Percentiles rank a stretch among this genome's conserved stretches.
Conservation (phyloP, 2,329 filamentous ascomycete species). For the Microsporum audouinii region DNA sequence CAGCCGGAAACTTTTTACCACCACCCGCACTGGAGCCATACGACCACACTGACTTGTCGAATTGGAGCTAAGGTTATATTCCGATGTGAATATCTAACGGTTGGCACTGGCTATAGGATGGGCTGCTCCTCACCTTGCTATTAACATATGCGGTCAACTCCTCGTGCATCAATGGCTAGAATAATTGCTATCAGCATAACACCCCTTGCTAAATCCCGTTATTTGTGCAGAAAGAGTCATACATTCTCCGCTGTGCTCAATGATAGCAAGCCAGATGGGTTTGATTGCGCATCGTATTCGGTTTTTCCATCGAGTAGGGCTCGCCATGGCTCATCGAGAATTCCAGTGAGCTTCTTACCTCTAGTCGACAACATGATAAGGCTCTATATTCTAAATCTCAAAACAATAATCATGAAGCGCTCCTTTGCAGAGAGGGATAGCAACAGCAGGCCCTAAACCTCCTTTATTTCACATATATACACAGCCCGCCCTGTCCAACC, state of each 20-base stretch:
- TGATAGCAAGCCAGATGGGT: slow-evolving; percentile 26
- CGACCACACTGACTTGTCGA: slow-evolving; percentile 26
- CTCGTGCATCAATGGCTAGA: slow-evolving; percentile 27
- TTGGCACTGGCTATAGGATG: background rate
- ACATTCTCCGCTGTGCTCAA: slow-evolving; percentile 30
- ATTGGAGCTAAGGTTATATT: slow-evolving; percentile 18
- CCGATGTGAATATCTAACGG: background rate
- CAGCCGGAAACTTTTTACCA: slow-evolving; percentile 28
- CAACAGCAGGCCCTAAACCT: background rate
- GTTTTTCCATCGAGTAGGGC: slow-evolving; percentile 17
- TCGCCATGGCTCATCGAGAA: slow-evolving; percentile 20
- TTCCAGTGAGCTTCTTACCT: slow-evolving; percentile 17
- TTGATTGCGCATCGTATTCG: slow-evolving; percentile 20
- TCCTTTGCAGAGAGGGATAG: too few species aligned
- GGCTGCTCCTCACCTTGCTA: slow-evolving; percentile 20
- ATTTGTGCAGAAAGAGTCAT: slow-evolving; percentile 6
- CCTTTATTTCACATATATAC: background rate
- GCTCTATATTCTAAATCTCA: background rate
- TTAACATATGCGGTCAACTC: slow-evolving; percentile 32
- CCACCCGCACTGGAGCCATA: slow-evolving; percentile 34
- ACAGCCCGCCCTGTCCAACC: background rate
- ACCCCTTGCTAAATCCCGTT: background rate
- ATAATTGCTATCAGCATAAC: background rate
- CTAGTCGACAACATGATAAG: slow-evolving; percentile 21
- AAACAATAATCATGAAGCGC: too few species aligned